Base-by-base conservation (phyloP, 495 filamentous ascomycete genomes). In the Penicillium psychrofluorescens region DNA sequence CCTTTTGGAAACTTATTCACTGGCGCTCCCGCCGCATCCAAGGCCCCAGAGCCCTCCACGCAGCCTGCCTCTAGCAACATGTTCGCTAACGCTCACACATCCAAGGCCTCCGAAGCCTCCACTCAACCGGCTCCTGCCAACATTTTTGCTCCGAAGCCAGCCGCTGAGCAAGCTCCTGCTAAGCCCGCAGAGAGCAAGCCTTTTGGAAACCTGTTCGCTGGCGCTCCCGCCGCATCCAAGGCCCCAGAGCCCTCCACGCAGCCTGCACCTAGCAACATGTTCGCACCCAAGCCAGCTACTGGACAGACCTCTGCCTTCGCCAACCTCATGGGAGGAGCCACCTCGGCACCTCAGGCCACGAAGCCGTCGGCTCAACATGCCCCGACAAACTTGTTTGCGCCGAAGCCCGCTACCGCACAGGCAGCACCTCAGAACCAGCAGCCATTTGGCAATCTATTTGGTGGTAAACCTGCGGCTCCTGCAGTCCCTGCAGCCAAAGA, bases 101-200 rank as follows among this genome's bases (percentile, higher is more conserved):
- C 46, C 29, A 34, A 35, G 32, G 28, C 31, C 14, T 1, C 40
- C 1, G 35, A 43, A 22, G 11, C 40, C 13, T 31, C 22, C 9
- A 14, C 48, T 9, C 56, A 58, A 44, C 30, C 55, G 11, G 36
- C 56, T 6, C 36, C 51, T 11, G 30, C 40, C 27, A 51, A 47
- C 11, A 22, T 51, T 2, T 48, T 48, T 41, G 45, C 43, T 7
- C 7, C 44, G 8, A 44, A 54, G 15, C 51, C 51, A 34, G 29
- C 46, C 11, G 34, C 32, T 9, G 41, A 16, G 15, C 15, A 16
- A 4, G 4, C 15, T 16, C 1, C 15, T 16, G 15, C 15, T 16
- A 16, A 16, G 15, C 15, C 15, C 15, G 15, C 15, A 16, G 15
- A 16, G 15, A 16, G 15, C 15, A 9, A 33, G 31, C 31, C 31